Percentiles rank a stretch among this genome's conserved stretches.
These are phyloP conservation scores for Wickerhamiella cacticola DNA, from an alignment of 805 yeast genomes.

Conservation along the genomic window DNA sequence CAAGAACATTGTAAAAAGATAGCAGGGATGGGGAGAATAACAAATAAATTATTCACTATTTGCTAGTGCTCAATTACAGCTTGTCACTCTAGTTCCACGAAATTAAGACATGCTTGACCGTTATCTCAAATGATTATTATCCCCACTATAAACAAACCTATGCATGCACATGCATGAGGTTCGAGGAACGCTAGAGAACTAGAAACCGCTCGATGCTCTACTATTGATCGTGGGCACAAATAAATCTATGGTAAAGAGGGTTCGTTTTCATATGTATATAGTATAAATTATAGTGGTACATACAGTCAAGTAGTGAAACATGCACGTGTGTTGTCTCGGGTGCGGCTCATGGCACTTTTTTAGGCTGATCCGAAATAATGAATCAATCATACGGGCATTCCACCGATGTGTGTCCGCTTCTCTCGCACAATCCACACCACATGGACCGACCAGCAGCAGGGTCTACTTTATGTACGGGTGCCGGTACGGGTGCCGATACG, in stretches of 20 bases:
- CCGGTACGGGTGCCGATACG: neutral
- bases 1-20: neutral
- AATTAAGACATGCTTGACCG: no score
- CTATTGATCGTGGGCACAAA: no score
- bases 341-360: no score
- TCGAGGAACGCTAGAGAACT: no score
- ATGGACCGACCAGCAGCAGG: constrained; percentile 60
- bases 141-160: neutral
- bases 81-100: no score
- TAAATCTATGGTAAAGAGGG: no score
- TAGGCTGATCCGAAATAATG: no score
- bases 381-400: constrained; percentile 67
- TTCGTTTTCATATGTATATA: no score
- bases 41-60: no score
- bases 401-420: constrained; percentile 74
- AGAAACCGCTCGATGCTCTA: no score
- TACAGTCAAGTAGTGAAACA: neutral
- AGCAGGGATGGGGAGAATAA: no score
- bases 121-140: neutral
- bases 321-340: neutral
- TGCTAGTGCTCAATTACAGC: no score
- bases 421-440: constrained; percentile 93
- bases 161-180: constrained; percentile 7
- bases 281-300: neutral
- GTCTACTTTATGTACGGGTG: constrained; percentile 31